phyloP scores from a whole-genome alignment of 2,329 filamentous ascomycete species.

The Ampelomyces quisqualis region DNA sequence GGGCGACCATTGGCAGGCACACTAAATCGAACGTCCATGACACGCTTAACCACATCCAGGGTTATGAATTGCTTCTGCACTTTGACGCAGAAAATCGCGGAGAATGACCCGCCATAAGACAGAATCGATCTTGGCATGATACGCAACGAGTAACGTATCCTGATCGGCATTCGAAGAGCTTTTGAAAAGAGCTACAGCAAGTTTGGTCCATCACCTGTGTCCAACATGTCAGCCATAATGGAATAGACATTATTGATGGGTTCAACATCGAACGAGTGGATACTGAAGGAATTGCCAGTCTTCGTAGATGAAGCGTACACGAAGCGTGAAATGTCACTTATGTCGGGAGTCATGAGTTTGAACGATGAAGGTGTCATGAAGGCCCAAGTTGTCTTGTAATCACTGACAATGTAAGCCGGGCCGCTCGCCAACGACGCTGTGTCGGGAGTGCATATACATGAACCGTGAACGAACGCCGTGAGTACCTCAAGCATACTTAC shows the following conservation, averaged over 20 bases:
- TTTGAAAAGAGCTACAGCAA: conserved; percentile 23
- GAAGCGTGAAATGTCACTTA: conserved; percentile 27
- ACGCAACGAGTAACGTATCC: conserved; percentile 24
- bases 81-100: conserved; percentile 43
- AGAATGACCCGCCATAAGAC: conserved; percentile 50
- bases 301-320: conserved; percentile 11
- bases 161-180: conserved; percentile 7
- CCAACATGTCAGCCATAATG: conserved; percentile 22
- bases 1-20: conserved; percentile 48
- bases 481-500: conserved; percentile 54
- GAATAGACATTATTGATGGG: conserved; percentile 5
- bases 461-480: conserved; percentile 51
- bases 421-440: conserved; percentile 54
- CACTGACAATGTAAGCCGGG: conserved; percentile 53
- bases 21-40: conserved; percentile 51
- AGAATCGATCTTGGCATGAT: conserved; percentile 45
- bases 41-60: conserved; percentile 8
- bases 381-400: conserved; percentile 37
- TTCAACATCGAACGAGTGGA: conserved; percentile 4
- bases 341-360: conserved; percentile 46
- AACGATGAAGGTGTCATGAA: conserved; percentile 60
- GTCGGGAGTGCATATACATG: conserved; percentile 54
- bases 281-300: conserved; percentile 13
- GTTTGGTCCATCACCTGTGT: conserved; percentile 15
- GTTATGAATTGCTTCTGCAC: conserved; percentile 48